Base-by-base conservation (phyloP, 176 grass and related monocot species). In the Ampelocalamus luodianensis region DNA sequence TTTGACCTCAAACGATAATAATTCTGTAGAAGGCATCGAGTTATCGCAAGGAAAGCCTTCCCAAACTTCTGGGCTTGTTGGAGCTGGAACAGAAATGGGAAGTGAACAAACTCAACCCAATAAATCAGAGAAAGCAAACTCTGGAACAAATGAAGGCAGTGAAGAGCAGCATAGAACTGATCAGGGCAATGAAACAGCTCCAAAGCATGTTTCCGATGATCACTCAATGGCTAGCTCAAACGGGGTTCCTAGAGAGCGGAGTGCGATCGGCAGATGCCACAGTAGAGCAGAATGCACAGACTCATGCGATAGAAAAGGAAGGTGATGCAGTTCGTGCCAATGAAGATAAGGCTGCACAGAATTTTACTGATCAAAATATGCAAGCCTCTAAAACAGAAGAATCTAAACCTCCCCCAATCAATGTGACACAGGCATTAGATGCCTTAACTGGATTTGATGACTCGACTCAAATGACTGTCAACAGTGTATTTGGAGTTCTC, bases 361-460 rank as follows among this genome's bases (percentile, higher is more conserved):
- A 87, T 83, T 59, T 38, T 61, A 67, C 79, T 65, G 90, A 88
- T 83, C 91, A 92, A 78, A 92, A 20, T 73, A 67, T 78, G 9
- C 88, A 91, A 78, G 87, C 72, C 42, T 34, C 83, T 63, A 94
- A 85, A 89, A 65, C 64, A 68, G 93, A 90, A 89, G 85, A 85
- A 89, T 67, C 79, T n/a, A 88, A 83, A 79, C 46, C 87, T 79
- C 32, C 91, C 76, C 71, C 89, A 8, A 79, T 98, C 38, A 89
- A 79, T 89, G 78, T 98, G 50, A 85, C 79, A 80, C 93, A 95
- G 23, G 96, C 93, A 53, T 90, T 98, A 76, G 89, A 98, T 90
- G 96, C 96, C 78, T 87, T 98, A 85, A 95, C 91, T 83, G 96
- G 91, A 82, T 89, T 98, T 92, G 96, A 98, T 90, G 96, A 98